phyloP scores from a whole-genome alignment of 331 rosid genomes.

The Cydonia oblonga region DNA sequence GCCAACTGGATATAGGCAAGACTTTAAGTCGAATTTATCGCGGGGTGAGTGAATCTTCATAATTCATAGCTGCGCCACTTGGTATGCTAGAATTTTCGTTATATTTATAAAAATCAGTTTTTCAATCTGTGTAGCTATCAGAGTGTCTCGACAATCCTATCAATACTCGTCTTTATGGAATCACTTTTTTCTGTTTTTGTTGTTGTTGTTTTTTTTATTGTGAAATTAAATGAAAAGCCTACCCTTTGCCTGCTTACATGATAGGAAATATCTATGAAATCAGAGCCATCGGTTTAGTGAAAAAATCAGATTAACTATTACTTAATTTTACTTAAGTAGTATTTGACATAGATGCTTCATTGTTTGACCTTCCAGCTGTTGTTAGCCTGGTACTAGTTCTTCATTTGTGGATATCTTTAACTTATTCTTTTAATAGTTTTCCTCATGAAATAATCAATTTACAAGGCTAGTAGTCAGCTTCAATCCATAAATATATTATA shows the following conservation, averaged over 20 bases:
- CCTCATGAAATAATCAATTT: not conserved
- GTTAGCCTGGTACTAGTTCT: not conserved
- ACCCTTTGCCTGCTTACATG: not conserved
- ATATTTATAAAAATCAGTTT: slow-evolving; percentile 1
- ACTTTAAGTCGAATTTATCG: slow-evolving; percentile 72
- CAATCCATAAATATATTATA: slow-evolving; percentile 2
- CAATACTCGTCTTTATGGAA: not conserved
- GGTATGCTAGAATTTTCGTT: slow-evolving; percentile 1
- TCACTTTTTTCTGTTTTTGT: not conserved
- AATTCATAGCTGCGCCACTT: not conserved
- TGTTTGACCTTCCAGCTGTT: not conserved
- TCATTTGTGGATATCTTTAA: not conserved
- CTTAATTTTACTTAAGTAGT: not conserved
- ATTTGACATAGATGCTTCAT: not conserved
- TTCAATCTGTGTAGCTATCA: not conserved
- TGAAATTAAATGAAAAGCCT: not conserved
- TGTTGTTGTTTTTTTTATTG: not conserved
- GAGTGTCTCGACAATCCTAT: slow-evolving; percentile 6
- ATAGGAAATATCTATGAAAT: not conserved
- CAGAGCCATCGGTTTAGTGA: not conserved
- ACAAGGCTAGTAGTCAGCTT: not conserved
- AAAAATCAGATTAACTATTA: not conserved
- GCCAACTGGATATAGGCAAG: slow-evolving; percentile 75
- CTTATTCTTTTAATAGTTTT: not conserved
- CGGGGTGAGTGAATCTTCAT: slow-evolving; percentile 54